Percentiles rank a stretch among this genome's conserved stretches.
Conservation (phyloP, 129 eudicot genomes). For the Gnaphalium uliginosum region DNA sequence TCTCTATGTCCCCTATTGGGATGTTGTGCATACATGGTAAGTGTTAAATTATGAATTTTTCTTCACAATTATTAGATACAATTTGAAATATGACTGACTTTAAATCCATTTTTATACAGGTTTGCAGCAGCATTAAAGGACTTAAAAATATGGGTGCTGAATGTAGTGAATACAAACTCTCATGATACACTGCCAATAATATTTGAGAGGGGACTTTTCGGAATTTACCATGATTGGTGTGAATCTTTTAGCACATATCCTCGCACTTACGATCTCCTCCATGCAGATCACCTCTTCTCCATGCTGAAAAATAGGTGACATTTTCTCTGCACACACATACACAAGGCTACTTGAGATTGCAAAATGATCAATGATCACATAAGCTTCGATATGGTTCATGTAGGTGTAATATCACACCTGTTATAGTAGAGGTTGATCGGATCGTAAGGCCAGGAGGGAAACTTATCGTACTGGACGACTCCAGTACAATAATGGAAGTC, state of each 20-base stretch:
- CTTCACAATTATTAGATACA: not conserved
- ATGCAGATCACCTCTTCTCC: slow-evolving; percentile 84
- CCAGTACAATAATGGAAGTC: slow-evolving; percentile 52
- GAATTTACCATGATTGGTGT: slow-evolving; percentile 96
- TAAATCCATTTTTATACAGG: slow-evolving; percentile 36
- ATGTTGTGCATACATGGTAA: slow-evolving; percentile 80
- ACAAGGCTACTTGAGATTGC: slow-evolving; percentile 9
- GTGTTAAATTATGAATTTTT: slow-evolving; percentile 9
- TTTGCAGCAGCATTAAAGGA: slow-evolving; percentile 88
- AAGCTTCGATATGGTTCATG: slow-evolving; percentile 24
- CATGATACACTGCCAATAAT: slow-evolving; percentile 91
- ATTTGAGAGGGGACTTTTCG: slow-evolving; percentile 81
- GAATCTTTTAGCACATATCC: slow-evolving; percentile 96
- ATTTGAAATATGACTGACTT: slow-evolving; percentile 14
- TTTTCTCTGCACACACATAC: slow-evolving; percentile 11
- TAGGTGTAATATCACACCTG: slow-evolving; percentile 67
- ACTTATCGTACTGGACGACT: slow-evolving; percentile 69
- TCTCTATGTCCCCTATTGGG: slow-evolving; percentile 52
- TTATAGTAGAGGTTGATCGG: slow-evolving; percentile 76
- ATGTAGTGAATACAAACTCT: slow-evolving; percentile 70
- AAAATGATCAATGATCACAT: slow-evolving; percentile 2
- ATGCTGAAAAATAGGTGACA: slow-evolving; percentile 61
- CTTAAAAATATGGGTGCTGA: slow-evolving; percentile 80
- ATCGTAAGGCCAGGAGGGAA: slow-evolving; percentile 84
- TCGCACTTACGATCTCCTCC: slow-evolving; percentile 80